Evolutionary conservation across 352 stramenopile genomes (phyloP).

Genomic region (Phytophthora pluvialis): DNA sequence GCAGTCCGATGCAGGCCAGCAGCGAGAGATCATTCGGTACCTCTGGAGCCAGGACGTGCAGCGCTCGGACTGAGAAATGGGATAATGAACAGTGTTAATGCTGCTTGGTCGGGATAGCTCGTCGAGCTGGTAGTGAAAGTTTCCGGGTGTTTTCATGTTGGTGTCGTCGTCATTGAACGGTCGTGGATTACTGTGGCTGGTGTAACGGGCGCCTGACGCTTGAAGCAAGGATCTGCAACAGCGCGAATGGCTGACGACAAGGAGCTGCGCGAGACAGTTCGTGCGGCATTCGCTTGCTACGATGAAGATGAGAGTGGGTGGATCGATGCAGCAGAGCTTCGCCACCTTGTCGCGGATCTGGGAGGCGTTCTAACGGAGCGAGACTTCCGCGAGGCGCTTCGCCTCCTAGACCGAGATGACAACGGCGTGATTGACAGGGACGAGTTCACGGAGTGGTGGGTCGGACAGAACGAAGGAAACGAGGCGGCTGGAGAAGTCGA

Average conservation of each 20-base stretch:
- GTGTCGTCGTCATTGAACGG: neutral
- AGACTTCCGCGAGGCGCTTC: conserved; percentile 46
- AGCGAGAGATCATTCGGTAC: conserved; percentile 77
- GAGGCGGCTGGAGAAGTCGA: conserved; percentile 50
- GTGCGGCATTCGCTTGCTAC: conserved; percentile 64
- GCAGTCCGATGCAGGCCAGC: conserved; percentile 44
- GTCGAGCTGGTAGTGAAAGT: neutral
- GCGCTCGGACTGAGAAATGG: conserved; percentile 1
- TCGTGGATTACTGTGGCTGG: neutral
- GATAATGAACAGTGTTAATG: neutral
- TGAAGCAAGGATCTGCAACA: neutral
- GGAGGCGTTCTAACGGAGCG: conserved; percentile 57
- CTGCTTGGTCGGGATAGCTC: neutral
- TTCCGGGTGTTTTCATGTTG: no score
- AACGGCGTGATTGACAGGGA: conserved; percentile 60
- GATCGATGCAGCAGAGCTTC: conserved; percentile 61
- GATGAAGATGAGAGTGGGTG: conserved; percentile 60
- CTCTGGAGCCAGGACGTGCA: conserved; percentile 62
- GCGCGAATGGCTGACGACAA: conserved; percentile 14
- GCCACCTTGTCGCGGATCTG: conserved; percentile 56
- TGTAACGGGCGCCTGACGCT: neutral
- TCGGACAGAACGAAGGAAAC: conserved; percentile 39
- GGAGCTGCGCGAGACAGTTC: conserved; percentile 61
- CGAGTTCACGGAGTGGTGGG: conserved; percentile 74
- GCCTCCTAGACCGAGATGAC: conserved; percentile 54